Conservation (phyloP, 768 basidiomycete species). For the Russula olivacea region DNA sequence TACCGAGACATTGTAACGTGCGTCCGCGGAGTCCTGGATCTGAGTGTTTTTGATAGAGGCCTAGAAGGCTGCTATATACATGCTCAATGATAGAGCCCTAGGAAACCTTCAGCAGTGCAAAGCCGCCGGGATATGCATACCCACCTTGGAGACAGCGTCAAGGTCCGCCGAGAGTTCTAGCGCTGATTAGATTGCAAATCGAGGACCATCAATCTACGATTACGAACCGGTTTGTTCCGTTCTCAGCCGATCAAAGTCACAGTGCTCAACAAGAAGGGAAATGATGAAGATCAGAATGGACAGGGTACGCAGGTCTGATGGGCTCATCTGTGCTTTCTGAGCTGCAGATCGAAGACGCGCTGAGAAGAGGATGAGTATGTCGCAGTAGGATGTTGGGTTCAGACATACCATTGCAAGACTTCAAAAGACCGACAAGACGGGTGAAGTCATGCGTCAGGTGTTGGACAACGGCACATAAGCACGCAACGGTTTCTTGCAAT, state of each 20-base stretch:
- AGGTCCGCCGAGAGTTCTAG: slow-evolving; percentile 24
- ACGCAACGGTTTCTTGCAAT: slow-evolving; percentile 87
- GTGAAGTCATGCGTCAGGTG: slow-evolving; percentile 82
- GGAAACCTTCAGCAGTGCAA: not conserved
- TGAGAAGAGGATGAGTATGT: slow-evolving; percentile 27
- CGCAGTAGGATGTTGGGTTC: not conserved
- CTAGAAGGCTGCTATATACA: slow-evolving; percentile 66
- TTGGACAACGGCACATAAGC: slow-evolving; percentile 81
- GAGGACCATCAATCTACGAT: not conserved
- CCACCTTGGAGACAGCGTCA: slow-evolving; percentile 21
- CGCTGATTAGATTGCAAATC: not conserved
- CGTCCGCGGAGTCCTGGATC: slow-evolving; percentile 59
- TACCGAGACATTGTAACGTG: slow-evolving; percentile 82
- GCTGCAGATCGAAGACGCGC: slow-evolving; percentile 60
- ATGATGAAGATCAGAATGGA: slow-evolving; percentile 79
- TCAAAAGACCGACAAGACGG: slow-evolving; percentile 70
- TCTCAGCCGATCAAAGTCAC: slow-evolving; percentile 77
- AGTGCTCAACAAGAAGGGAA: slow-evolving; percentile 81
- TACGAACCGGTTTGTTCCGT: slow-evolving; percentile 52
- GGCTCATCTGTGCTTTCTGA: slow-evolving; percentile 40
- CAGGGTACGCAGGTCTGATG: slow-evolving; percentile 49
- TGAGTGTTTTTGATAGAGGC: slow-evolving; percentile 61
- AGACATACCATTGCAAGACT: slow-evolving; percentile 73
- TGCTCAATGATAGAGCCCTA: slow-evolving; percentile 77
- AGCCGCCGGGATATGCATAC: not conserved